Percentiles rank a stretch among this genome's conserved stretches.
These are phyloP conservation scores for Kuraishia ogatae DNA, from an alignment of 805 yeast species.

Conservation along the genomic window DNA sequence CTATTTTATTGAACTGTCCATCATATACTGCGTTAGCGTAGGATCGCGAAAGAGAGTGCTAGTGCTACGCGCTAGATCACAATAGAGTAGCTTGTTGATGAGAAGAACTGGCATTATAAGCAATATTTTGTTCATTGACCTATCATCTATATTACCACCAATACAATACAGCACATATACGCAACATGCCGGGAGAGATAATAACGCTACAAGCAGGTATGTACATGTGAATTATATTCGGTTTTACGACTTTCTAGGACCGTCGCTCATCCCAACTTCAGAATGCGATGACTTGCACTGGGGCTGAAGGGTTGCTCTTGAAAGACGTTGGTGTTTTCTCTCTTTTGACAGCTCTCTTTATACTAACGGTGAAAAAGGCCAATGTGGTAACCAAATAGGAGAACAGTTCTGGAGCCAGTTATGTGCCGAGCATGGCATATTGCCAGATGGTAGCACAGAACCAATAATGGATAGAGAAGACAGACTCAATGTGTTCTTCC, in stretches of 20 bases:
- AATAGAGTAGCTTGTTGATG: too few species aligned
- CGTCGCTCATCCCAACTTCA: too few species aligned
- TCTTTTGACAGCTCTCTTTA: too few species aligned
- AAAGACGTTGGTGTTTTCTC: too few species aligned
- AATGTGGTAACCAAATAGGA: slow-evolving; percentile 96
- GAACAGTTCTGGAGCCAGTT: slow-evolving; percentile 87
- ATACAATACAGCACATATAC: neutral
- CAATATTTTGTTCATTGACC: too few species aligned
- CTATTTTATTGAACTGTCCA: neutral
- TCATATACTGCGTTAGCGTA: neutral
- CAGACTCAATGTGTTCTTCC: slow-evolving; percentile 78
- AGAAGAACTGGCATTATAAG: too few species aligned
- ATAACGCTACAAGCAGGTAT: slow-evolving; percentile 57
- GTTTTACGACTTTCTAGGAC: too few species aligned
- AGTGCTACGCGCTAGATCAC: too few species aligned
- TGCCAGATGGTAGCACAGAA: slow-evolving; percentile 50
- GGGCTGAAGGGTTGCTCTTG: too few species aligned
- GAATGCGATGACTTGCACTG: too few species aligned
- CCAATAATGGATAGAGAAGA: slow-evolving; percentile 38
- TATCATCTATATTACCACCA: neutral
- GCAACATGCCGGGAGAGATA: slow-evolving; percentile 48
- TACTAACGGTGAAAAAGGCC: slow-evolving; percentile 38
- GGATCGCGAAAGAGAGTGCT: neutral
- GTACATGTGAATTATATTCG: slow-evolving; percentile 7
- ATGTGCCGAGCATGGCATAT: slow-evolving; percentile 79